These are phyloP conservation scores for Patellaria atrata DNA, from an alignment of 495 filamentous ascomycete genomes.

Conservation along the genomic window DNA sequence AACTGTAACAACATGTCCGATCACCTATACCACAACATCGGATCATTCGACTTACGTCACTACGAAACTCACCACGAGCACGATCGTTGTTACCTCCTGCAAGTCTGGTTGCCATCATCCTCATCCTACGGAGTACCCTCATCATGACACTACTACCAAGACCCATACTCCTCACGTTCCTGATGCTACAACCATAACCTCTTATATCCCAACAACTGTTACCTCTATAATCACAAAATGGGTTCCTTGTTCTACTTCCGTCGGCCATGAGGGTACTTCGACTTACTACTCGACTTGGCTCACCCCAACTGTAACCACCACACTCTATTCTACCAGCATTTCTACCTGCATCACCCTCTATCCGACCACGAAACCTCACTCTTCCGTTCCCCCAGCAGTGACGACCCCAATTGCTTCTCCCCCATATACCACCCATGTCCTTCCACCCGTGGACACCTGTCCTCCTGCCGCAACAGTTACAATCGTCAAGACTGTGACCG, in stretches of 20 bases:
- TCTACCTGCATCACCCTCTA: slow-evolving; percentile 11
- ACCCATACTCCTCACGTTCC: not conserved
- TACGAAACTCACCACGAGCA: slow-evolving; percentile 16
- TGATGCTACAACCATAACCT: not conserved
- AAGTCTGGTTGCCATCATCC: slow-evolving; percentile 17
- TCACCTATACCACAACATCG: slow-evolving; percentile 10
- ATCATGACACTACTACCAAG: slow-evolving; percentile 2
- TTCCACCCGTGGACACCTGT: slow-evolving; percentile 10
- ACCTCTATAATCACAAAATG: slow-evolving; percentile 20
- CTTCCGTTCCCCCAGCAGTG: not conserved
- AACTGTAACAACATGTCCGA: slow-evolving; percentile 19
- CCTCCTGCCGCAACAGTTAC: slow-evolving; percentile 5
- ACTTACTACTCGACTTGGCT: slow-evolving; percentile 25
- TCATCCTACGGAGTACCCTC: slow-evolving; percentile 1
- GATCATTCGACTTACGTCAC: slow-evolving; percentile 9
- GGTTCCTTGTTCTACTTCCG: slow-evolving; percentile 25
- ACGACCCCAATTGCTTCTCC: not conserved
- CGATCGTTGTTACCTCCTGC: slow-evolving; percentile 21
- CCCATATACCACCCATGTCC: not conserved
- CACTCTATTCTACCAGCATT: slow-evolving; percentile 8
- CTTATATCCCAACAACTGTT: slow-evolving; percentile 11
- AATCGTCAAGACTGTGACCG: slow-evolving; percentile 11
- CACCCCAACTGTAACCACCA: slow-evolving; percentile 19
- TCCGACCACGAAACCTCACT: slow-evolving; percentile 6
- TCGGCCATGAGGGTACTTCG: slow-evolving; percentile 19